Percentiles rank a stretch among this genome's conserved stretches.
phyloP scores from a whole-genome alignment of 2,329 filamentous ascomycete genomes.

The Biscogniauxia sp. region DNA sequence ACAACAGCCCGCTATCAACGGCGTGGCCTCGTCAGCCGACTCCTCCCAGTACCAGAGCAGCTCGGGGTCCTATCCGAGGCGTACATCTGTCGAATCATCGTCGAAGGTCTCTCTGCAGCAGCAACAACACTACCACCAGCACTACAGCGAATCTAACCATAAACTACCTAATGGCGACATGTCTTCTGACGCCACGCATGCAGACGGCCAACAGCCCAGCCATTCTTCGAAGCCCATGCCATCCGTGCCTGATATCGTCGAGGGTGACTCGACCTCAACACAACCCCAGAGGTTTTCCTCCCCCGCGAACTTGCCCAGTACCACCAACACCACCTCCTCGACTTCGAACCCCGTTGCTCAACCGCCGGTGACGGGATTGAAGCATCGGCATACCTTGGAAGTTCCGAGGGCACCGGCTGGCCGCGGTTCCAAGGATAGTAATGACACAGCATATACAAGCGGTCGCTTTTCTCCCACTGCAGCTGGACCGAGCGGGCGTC shows the following conservation, averaged over 20 bases:
- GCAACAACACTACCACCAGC: too few species aligned
- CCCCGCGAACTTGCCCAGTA: slow-evolving; percentile 54
- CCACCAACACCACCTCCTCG: slow-evolving; percentile 25
- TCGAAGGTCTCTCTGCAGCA: slow-evolving; percentile 32
- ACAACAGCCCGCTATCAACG: slow-evolving; percentile 13
- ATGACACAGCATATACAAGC: slow-evolving; percentile 64
- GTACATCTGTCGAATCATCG: slow-evolving; percentile 34
- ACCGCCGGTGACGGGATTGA: slow-evolving; percentile 56
- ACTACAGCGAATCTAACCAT: slow-evolving; percentile 31
- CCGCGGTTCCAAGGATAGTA: slow-evolving; percentile 70
- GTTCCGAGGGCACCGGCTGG: slow-evolving; percentile 69
- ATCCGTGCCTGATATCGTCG: slow-evolving; percentile 29
- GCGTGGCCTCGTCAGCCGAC: slow-evolving; percentile 11
- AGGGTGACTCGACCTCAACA: slow-evolving; percentile 26
- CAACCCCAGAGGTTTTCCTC: slow-evolving; percentile 61
- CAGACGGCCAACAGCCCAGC: slow-evolving; percentile 20
- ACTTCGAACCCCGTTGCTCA: slow-evolving; percentile 48
- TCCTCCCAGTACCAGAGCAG: slow-evolving; percentile 25
- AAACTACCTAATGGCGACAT: slow-evolving; percentile 31
- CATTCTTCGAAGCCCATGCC: slow-evolving; percentile 21
- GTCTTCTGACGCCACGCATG: slow-evolving; percentile 13
- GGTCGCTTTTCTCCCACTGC: slow-evolving; percentile 77
- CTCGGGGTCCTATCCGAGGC: slow-evolving; percentile 31
- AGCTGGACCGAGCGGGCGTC: slow-evolving; percentile 58
- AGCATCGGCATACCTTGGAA: slow-evolving; percentile 85